Base-by-base conservation (phyloP, 78 protist species). In the Dictyostelium citrinum region DNA sequence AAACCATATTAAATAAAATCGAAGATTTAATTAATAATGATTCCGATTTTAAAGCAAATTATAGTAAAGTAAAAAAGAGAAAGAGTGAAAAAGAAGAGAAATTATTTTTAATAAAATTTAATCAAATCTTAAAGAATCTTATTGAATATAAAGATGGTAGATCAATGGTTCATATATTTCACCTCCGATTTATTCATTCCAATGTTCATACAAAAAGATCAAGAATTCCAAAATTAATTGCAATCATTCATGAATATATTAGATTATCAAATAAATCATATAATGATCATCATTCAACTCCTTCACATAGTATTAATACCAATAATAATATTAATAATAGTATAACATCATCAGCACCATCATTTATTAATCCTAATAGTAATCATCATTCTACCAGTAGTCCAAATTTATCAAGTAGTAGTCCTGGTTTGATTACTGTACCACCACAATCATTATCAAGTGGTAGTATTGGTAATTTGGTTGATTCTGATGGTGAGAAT, bases 131-230 rank as follows among this genome's bases (percentile, higher is more conserved):
- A 76, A 71, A 51, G n/a, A 83, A 55, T 6, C 45, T 88, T 35
- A 67, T 67, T 4, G 93, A 88, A 76, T 88, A 77, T 61, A 88
- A 88, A 24, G 93, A 67, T 46, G 93, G 81, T 29, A 81, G 93
- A 31, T 67, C 93, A 16, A 76, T 88, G 86, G 93, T 88, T 16
- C 93, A 88, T 67, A 88, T 88, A 33, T 88, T 88, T 68, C 93
- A 88, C 51, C 46, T 88, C 5, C 46, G 93, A 41, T 88, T 88
- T 43, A 88, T 88, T 37, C 85, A 78, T 31, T 68, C 93, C 9
- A 58, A 74, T 31, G 16, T 20, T 29, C 93, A 81, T 24, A 46
- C 75, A 6, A 58, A 58, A 33, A 27, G 71, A 16, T n/a, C 75
- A 27, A 58, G 80, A 43, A n/a, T 78, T 7, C 43, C 33, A n/a